A percentile compares a stretch with the other conserved stretches of the same genome.
phyloP scores from a whole-genome alignment of 257 asterid genomes.

The Scutellaria baicalensis region DNA sequence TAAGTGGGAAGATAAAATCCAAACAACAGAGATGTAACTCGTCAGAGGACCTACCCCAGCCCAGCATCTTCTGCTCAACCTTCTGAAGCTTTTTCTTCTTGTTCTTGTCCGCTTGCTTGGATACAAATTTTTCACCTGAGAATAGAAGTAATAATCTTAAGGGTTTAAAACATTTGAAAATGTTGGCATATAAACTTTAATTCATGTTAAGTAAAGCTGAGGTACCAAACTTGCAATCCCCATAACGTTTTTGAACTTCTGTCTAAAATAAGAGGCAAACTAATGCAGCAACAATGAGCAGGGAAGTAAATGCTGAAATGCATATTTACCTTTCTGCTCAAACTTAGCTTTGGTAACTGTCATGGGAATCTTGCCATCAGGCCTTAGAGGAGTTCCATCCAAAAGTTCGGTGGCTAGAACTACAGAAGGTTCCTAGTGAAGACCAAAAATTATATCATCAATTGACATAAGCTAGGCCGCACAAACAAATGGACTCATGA shows the following conservation, averaged over 20 bases:
- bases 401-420: slow-evolving; percentile 71
- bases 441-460: background rate
- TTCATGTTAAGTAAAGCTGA: slow-evolving; percentile 6
- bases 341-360: slow-evolving; percentile 78
- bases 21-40: background rate
- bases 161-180: background rate
- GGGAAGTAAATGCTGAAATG: background rate
- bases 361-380: slow-evolving; percentile 68
- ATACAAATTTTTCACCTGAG: slow-evolving; percentile 71
- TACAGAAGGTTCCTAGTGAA: slow-evolving; percentile 89
- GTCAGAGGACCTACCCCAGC: slow-evolving; percentile 76
- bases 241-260: background rate
- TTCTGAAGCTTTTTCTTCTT: slow-evolving; percentile 84
- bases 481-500: background rate
- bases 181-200: background rate
- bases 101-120: slow-evolving; percentile 81
- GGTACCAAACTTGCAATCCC: background rate
- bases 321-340: slow-evolving; percentile 75
- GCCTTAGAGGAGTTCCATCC: slow-evolving; percentile 86
- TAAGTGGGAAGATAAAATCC: background rate
- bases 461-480: background rate
- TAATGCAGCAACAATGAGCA: slow-evolving; percentile 13
- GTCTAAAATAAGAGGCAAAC: background rate
- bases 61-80: slow-evolving; percentile 91
- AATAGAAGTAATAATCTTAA: slow-evolving; percentile 8